Evolutionary conservation across 2,329 filamentous ascomycete species (phyloP).

Genomic region (Botrytis fragariae): DNA sequence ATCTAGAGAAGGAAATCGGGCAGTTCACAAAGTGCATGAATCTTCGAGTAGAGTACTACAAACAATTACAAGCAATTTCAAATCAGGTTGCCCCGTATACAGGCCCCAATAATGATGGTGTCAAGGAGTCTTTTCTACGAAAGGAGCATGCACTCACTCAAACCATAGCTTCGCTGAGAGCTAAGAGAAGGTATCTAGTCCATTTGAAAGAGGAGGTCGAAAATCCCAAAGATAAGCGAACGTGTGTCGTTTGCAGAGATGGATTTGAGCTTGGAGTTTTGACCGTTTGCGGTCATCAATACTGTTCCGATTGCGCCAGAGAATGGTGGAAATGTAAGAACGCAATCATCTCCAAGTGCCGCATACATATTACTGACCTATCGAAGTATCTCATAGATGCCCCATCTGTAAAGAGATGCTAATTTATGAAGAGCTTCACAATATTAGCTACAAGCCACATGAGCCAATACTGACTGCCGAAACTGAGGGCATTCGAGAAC

Average conservation of each 20-base stretch:
- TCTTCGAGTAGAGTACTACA: slow-evolving; percentile 81
- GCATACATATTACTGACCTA: not conserved
- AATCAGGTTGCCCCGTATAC: slow-evolving; percentile 79
- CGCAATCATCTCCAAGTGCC: not conserved
- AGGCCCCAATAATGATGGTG: slow-evolving; percentile 42
- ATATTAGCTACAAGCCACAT: slow-evolving; percentile 79
- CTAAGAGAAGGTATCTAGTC: slow-evolving; percentile 72
- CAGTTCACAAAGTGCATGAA: slow-evolving; percentile 80
- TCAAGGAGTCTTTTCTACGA: slow-evolving; percentile 49
- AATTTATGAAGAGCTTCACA: slow-evolving; percentile 66
- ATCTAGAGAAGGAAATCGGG: slow-evolving; percentile 68
- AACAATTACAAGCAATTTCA: slow-evolving; percentile 85
- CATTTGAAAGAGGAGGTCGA: slow-evolving; percentile 40
- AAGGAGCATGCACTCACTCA: slow-evolving; percentile 56
- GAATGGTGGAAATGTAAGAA: slow-evolving; percentile 61
- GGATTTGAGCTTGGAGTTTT: slow-evolving; percentile 74
- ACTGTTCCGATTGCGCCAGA: slow-evolving; percentile 83
- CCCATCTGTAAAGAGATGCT: slow-evolving; percentile 72
- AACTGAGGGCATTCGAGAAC: slow-evolving; percentile 48
- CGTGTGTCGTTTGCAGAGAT: slow-evolving; percentile 84
- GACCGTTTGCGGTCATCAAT: slow-evolving; percentile 88
- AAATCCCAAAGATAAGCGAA: slow-evolving; percentile 61
- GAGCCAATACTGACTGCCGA: slow-evolving; percentile 61
- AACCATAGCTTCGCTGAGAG: slow-evolving; percentile 60
- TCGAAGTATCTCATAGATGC: slow-evolving; percentile 21